Percentiles rank a stretch among this genome's conserved stretches.
Evolutionary conservation across 345 rosid species (phyloP).

Genomic region (Eucalyptus victrix): DNA sequence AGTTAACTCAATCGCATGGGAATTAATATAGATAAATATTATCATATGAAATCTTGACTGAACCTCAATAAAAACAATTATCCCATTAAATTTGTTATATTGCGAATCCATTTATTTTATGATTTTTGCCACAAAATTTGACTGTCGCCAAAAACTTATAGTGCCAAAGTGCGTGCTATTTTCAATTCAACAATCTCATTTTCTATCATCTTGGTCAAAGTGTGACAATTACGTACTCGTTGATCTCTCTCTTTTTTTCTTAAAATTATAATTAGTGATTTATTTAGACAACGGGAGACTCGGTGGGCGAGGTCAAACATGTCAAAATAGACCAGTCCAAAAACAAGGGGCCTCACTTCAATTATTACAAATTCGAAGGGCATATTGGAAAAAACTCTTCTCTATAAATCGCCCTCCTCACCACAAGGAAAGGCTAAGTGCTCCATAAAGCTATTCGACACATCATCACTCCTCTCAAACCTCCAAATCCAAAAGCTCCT

Average conservation of each 20-base stretch:
- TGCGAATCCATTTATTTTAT: not conserved
- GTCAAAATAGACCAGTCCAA: not conserved
- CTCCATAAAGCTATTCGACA: not conserved
- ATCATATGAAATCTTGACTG: not conserved
- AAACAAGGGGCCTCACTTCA: not conserved
- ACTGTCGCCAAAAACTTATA: not conserved
- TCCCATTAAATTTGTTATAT: rapidly evolving
- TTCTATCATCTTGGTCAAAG: not conserved
- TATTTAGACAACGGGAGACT: not conserved
- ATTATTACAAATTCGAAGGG: not conserved
- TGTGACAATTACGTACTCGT: not conserved
- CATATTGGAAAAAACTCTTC: not conserved
- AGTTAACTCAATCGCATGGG: not conserved
- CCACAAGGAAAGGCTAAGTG: not conserved
- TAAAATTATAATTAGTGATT: not conserved
- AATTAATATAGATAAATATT: not conserved
- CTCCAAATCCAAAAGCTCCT: not conserved
- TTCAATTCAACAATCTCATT: not conserved
- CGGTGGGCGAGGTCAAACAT: not conserved
- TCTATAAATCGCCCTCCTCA: not conserved
- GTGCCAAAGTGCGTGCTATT: not conserved
- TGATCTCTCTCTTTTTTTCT: too few relatives aligned
- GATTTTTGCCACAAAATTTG: not conserved
- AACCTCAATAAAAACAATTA: not conserved
- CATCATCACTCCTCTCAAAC: not conserved